Base-by-base conservation (phyloP, 495 filamentous ascomycete species). In the Terfezia claveryi region DNA sequence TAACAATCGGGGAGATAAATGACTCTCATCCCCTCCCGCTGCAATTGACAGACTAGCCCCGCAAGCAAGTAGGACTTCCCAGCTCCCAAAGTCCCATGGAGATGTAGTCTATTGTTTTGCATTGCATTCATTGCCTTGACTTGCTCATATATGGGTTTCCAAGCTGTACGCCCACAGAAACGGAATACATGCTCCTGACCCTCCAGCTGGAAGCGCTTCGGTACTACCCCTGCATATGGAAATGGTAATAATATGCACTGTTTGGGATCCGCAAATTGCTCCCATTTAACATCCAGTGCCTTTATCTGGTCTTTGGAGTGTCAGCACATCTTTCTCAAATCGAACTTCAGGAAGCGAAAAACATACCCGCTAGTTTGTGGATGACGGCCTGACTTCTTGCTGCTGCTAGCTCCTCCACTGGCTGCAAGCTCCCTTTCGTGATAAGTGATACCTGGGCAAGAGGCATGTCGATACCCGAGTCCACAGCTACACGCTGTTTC, bases 31-130 rank as follows among this genome's bases (percentile, higher is more conserved):
- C 53, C 53, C 8, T 11, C n/a, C 36, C 17, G 41, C 9, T 12
- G 16, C 14, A 55, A 23, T 8, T 8, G 8, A 55, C 32, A 16
- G 36, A 46, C 53, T 8, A 55, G n/a, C 23, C 36, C 53, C 16
- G 53, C 53, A 36, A 55, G 32, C 9, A 55, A 17, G 23, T 55
- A 4, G 32, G 53, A 55, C 37, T 55, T 55, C 11, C 53, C 53
- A 41, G 32, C 9, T 1, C 53, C 53, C 12, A 49, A 16, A 46
- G 53, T 46, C 37, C 53, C 53, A 46, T 55, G 23, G 14, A 46
- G 37, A 5, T 55, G 53, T 16, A 41, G n/a, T 37, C 52, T 17
- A 14, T 14, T 32, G 2, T 16, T 16, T 17, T 36, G 17, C 27
- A 11, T 20, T 12, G 36, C n/a, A 11, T 27, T 37, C 52, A 53